Evolutionary conservation across 768 basidiomycete genomes (phyloP).

Genomic region (Tricholoma furcatifolium): DNA sequence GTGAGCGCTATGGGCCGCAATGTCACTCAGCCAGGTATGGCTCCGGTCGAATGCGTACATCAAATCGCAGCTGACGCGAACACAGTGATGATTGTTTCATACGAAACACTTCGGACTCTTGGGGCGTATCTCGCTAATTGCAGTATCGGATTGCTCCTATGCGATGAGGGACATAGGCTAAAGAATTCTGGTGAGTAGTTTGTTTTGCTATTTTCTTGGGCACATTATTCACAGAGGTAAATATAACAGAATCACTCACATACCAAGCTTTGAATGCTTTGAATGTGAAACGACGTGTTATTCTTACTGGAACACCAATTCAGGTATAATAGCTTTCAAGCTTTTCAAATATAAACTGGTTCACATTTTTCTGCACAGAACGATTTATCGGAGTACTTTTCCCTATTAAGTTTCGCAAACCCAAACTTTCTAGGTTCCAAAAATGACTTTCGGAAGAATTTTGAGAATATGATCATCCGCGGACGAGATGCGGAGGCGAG

Average conservation of each 20-base stretch:
- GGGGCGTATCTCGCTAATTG: constrained; percentile 74
- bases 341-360: constrained; percentile 1
- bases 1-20: constrained; percentile 85
- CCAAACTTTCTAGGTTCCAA: constrained; percentile 87
- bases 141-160: constrained; percentile 87
- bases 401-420: constrained; percentile 90
- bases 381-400: constrained; percentile 93
- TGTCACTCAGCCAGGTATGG: constrained; percentile 84
- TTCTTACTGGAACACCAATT: constrained; percentile 92
- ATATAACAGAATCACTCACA: constrained; percentile 70
- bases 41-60: not conserved
- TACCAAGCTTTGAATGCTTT: constrained; percentile 82
- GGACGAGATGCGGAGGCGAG: constrained; percentile 89
- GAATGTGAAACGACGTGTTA: constrained; percentile 87
- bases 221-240: not conserved
- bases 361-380: constrained; percentile 50
- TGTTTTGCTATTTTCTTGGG: not conserved
- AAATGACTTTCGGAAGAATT: constrained; percentile 93
- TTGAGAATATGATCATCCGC: constrained; percentile 86
- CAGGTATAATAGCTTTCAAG: constrained; percentile 54
- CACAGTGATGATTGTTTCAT: constrained; percentile 96
- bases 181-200: constrained; percentile 83
- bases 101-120: constrained; percentile 89
- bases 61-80: not conserved
- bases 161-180: constrained; percentile 95